These are phyloP conservation scores for Auricularia sp. DNA, from an alignment of 768 basidiomycete genomes.

Conservation along the genomic window DNA sequence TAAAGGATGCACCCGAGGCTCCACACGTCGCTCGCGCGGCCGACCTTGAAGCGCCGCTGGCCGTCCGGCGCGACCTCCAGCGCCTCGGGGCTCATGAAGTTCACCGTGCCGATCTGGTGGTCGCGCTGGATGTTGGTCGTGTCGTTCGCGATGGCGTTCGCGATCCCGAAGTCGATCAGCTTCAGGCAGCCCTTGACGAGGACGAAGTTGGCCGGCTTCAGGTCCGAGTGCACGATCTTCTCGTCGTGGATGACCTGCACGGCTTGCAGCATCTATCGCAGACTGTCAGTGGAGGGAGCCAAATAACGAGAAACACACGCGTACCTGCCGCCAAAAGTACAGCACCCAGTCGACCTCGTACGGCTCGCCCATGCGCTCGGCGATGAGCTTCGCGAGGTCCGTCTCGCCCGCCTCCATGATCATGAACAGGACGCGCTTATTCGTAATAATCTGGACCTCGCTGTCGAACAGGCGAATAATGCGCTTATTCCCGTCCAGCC, in stretches of 20 bases:
- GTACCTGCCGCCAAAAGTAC: constrained; percentile 94
- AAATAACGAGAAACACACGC: constrained; percentile 11
- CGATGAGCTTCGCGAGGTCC: constrained; percentile 75
- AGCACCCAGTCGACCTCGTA: constrained; percentile 91
- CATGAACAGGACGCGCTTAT: constrained; percentile 11
- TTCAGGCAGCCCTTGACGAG: constrained; percentile 91
- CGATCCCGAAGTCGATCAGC: constrained; percentile 99
- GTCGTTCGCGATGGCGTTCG: constrained; percentile 96
- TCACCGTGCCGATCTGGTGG: constrained; percentile 93
- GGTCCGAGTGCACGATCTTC: constrained; percentile 96
- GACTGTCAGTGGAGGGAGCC: too few relatives aligned
- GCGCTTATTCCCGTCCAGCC: constrained; percentile 86
- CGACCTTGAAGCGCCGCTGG: constrained; percentile 81
- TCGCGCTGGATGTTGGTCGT: constrained; percentile 97
- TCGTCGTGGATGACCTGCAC: constrained; percentile 98
- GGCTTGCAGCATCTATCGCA: constrained; percentile 86
- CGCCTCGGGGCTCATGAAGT: constrained; percentile 98
- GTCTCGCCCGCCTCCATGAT: constrained; percentile 98
- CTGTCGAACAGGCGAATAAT: constrained; percentile 90
- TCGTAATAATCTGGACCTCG: constrained; percentile 55
- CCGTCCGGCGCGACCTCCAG: constrained; percentile 75
- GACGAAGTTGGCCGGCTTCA: constrained; percentile 98
- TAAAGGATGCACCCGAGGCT: constrained; percentile 95
- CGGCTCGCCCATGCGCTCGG: constrained; percentile 74
- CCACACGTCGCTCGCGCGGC: constrained; percentile 95